These are phyloP conservation scores for Orychophragmus violaceus DNA, from an alignment of 345 rosid species.

Conservation along the genomic window DNA sequence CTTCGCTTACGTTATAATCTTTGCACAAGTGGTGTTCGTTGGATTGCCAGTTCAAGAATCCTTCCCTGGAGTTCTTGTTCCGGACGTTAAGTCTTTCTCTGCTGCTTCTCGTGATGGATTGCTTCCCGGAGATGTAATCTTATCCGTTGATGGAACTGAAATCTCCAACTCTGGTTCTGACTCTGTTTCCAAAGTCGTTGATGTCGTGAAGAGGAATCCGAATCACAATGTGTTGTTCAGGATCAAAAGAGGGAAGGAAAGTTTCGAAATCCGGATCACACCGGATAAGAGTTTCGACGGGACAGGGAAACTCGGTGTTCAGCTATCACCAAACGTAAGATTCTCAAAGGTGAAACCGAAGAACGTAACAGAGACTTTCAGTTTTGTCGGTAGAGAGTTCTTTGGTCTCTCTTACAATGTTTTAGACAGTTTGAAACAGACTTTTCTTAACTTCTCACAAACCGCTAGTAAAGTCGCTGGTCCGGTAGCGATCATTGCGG, in stretches of 20 bases:
- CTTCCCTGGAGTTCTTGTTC: slow-evolving; percentile 86
- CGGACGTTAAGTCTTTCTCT: slow-evolving; percentile 70
- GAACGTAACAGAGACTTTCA: slow-evolving; percentile 53
- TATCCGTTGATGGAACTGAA: slow-evolving; percentile 55
- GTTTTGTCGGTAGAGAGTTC: slow-evolving; percentile 64
- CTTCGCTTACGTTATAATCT: slow-evolving; percentile 74
- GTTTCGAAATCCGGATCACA: slow-evolving; percentile 52
- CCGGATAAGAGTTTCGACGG: slow-evolving; percentile 85
- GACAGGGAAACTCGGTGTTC: slow-evolving; percentile 79
- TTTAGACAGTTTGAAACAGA: slow-evolving; percentile 75
- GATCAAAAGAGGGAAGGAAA: slow-evolving; percentile 47
- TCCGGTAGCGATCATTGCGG: slow-evolving; percentile 94
- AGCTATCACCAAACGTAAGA: slow-evolving; percentile 70
- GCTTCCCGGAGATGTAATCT: slow-evolving; percentile 79
- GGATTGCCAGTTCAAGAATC: slow-evolving; percentile 92
- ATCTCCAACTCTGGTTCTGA: slow-evolving; percentile 43
- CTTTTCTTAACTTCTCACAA: slow-evolving; percentile 79
- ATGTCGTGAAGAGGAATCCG: slow-evolving; percentile 58
- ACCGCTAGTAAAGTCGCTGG: slow-evolving; percentile 87
- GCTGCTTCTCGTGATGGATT: slow-evolving; percentile 89
- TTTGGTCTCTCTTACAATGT: slow-evolving; percentile 65
- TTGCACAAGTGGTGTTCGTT: slow-evolving; percentile 69
- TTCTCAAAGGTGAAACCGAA: slow-evolving; percentile 53
- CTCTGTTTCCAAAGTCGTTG: slow-evolving; percentile 61
- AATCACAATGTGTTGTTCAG: slow-evolving; percentile 55